phyloP scores from a whole-genome alignment of 108 stramenopile species.

The Nannochloropsis salina region DNA sequence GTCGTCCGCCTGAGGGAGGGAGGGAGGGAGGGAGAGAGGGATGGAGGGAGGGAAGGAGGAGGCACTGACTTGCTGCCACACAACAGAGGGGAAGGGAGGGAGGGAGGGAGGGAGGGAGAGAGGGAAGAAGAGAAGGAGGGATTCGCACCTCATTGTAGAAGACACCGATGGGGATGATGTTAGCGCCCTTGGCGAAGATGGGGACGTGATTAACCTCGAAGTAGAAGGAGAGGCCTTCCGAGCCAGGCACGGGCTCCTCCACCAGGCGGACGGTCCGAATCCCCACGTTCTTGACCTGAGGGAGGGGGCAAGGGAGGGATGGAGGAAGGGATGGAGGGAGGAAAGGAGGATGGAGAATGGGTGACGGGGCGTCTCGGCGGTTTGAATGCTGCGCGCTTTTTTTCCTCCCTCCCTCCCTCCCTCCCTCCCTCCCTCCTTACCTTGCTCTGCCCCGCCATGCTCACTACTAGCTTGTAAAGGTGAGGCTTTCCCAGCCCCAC shows the following conservation, averaged over 20 bases:
- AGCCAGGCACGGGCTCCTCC: slow-evolving; percentile 21
- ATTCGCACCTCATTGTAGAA: background rate
- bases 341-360: background rate
- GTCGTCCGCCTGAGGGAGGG: background rate
- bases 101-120: background rate
- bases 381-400: background rate
- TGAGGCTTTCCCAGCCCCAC: slow-evolving; percentile 23
- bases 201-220: slow-evolving; percentile 35
- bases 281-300: slow-evolving; percentile 13
- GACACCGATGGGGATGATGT: slow-evolving; percentile 37
- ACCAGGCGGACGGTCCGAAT: slow-evolving; percentile 27
- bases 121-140: background rate
- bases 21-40: background rate
- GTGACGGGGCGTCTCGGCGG: background rate
- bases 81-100: background rate
- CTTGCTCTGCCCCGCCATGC: background rate
- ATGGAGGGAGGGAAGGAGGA: background rate
- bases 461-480: slow-evolving; percentile 24
- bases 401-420: background rate
- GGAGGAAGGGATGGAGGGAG: no score
- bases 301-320: background rate
- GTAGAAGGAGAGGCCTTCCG: slow-evolving; percentile 27
- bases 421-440: background rate
- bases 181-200: slow-evolving; percentile 35
- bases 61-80: background rate